Evolutionary conservation across 1,284 basidiomycete species (phyloP).

Genomic region (Ustilago xerochloae): DNA sequence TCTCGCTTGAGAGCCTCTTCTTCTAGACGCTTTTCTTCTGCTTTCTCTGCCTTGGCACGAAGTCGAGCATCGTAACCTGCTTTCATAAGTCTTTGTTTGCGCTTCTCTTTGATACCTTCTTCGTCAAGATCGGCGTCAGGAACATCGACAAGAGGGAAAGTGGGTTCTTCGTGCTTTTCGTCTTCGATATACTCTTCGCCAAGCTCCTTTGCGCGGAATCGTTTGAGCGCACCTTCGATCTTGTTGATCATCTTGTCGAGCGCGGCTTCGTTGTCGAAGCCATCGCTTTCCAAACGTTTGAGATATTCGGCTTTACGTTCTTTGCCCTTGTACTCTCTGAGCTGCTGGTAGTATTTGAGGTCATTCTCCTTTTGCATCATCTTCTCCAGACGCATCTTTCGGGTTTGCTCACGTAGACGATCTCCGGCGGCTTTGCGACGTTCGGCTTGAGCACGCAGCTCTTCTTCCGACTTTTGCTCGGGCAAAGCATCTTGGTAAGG

Average conservation of each 20-base stretch:
- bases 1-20: conserved; percentile 80
- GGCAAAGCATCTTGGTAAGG: conserved; percentile 70
- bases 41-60: conserved; percentile 85
- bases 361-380: conserved; percentile 84
- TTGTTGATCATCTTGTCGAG: conserved; percentile 81
- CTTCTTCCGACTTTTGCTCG: conserved; percentile 92
- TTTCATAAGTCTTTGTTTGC: conserved; percentile 90
- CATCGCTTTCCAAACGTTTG: conserved; percentile 71
- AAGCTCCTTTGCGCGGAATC: conserved; percentile 79
- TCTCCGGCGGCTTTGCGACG: conserved; percentile 84
- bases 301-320: conserved; percentile 82
- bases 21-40: conserved; percentile 75
- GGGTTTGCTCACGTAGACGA: conserved; percentile 91
- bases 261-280: conserved; percentile 78
- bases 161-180: conserved; percentile 77
- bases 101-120: conserved; percentile 92
- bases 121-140: conserved; percentile 94
- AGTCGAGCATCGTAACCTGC: conserved; percentile 93
- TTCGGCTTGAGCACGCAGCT: conserved; percentile 81
- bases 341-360: conserved; percentile 76
- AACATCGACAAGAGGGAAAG: conserved; percentile 87
- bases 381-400: conserved; percentile 80
- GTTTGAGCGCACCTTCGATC: conserved; percentile 77
- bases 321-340: conserved; percentile 77
- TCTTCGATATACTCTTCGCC: conserved; percentile 69